phyloP scores from a whole-genome alignment of 2,329 filamentous ascomycete genomes.

The Verticillium klebahnii region DNA sequence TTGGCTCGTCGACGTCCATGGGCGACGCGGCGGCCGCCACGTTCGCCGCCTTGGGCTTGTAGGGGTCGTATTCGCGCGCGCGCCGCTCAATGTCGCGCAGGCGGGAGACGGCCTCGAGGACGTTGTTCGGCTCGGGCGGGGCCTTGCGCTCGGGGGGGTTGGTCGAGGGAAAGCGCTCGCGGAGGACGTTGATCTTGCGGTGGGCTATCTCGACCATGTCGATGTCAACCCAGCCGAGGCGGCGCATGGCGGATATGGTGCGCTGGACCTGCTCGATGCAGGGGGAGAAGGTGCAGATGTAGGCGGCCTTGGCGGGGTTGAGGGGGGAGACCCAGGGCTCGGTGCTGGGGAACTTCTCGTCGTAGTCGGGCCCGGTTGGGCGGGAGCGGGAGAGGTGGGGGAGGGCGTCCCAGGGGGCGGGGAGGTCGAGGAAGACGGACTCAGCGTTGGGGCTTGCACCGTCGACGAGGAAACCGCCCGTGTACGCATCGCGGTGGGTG shows the following conservation, averaged over 20 bases:
- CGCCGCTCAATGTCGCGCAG: slow-evolving; percentile 70
- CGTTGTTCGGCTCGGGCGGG: slow-evolving; percentile 66
- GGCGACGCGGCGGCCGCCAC: slow-evolving; percentile 28
- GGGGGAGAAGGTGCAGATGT: slow-evolving; percentile 92
- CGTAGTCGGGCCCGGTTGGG: slow-evolving; percentile 21
- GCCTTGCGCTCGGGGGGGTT: slow-evolving; percentile 61
- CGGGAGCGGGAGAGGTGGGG: slow-evolving; percentile 63
- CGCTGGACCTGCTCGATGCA: slow-evolving; percentile 94
- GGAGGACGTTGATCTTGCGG: slow-evolving; percentile 72
- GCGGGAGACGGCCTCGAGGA: slow-evolving; percentile 72
- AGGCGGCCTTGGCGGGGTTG: slow-evolving; percentile 64
- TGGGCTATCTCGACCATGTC: slow-evolving; percentile 88
- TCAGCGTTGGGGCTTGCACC: slow-evolving; percentile 59
- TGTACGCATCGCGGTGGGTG: slow-evolving; percentile 76
- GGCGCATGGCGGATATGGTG: slow-evolving; percentile 76
- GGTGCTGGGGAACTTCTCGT: slow-evolving; percentile 9
- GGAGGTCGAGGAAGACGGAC: slow-evolving; percentile 74
- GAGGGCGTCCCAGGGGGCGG: slow-evolving; percentile 75
- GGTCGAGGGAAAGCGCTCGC: slow-evolving; percentile 74
- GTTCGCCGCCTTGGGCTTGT: slow-evolving; percentile 11
- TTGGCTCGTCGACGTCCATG: slow-evolving; percentile 33
- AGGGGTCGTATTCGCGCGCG: slow-evolving; percentile 57
- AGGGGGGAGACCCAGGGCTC: slow-evolving; percentile 55
- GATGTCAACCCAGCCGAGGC: slow-evolving; percentile 84
- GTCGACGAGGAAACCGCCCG: slow-evolving; percentile 63